phyloP scores from a whole-genome alignment of 2,329 filamentous ascomycete genomes.

The Apiospora saccharicola region DNA sequence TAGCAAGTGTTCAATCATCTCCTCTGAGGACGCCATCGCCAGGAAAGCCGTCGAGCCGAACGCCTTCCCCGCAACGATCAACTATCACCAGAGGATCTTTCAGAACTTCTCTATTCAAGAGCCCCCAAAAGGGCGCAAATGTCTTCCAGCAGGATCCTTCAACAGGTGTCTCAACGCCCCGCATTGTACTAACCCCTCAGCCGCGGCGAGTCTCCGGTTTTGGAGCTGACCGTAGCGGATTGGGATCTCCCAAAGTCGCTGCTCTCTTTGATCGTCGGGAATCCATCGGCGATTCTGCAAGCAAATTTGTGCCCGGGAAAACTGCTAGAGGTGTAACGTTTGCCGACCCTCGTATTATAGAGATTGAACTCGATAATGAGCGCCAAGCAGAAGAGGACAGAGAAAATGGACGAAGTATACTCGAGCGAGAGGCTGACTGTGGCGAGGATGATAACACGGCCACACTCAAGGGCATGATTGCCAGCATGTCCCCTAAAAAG shows the following conservation, averaged over 20 bases:
- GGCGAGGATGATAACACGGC: slow-evolving; percentile 66
- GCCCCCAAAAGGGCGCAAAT: slow-evolving; percentile 46
- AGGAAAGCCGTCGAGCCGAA: slow-evolving; percentile 39
- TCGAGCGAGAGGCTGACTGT: slow-evolving; percentile 60
- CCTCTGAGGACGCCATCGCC: slow-evolving; percentile 36
- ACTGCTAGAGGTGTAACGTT: slow-evolving; percentile 63
- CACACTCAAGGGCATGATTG: slow-evolving; percentile 79
- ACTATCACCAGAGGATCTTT: slow-evolving; percentile 24
- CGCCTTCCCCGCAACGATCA: slow-evolving; percentile 57
- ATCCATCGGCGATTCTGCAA: slow-evolving; percentile 73
- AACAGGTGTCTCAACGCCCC: slow-evolving; percentile 67
- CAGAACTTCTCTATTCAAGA: slow-evolving; percentile 36
- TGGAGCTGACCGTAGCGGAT: slow-evolving; percentile 72
- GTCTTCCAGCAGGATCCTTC: slow-evolving; percentile 43
- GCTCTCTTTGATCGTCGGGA: slow-evolving; percentile 74
- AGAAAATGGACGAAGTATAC: slow-evolving; percentile 64
- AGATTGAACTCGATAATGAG: slow-evolving; percentile 69
- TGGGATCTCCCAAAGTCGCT: slow-evolving; percentile 78
- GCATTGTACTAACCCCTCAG: slow-evolving; percentile 69
- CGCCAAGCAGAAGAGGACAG: slow-evolving; percentile 66
- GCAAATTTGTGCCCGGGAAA: slow-evolving; percentile 66
- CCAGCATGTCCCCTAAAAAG: slow-evolving; percentile 76
- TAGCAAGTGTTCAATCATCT: slow-evolving; percentile 31
- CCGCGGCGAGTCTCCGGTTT: slow-evolving; percentile 69
- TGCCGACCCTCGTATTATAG: slow-evolving; percentile 68